These are phyloP conservation scores for Boletus barrowsii DNA, from an alignment of 768 basidiomycete genomes.

Conservation along the genomic window DNA sequence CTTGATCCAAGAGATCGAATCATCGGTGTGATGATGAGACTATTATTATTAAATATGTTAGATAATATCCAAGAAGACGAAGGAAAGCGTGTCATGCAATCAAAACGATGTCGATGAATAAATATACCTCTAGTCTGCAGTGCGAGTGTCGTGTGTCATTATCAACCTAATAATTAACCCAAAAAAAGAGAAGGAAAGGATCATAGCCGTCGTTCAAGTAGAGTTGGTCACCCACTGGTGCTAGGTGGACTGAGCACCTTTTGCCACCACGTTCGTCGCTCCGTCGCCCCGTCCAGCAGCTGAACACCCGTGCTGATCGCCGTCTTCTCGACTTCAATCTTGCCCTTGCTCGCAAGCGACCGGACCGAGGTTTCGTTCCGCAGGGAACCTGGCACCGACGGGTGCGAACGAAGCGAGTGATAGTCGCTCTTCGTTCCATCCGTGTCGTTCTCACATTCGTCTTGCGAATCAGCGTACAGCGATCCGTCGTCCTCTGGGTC, in stretches of 20 bases:
- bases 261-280: constrained; percentile 31
- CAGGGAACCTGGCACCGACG: constrained; percentile 24
- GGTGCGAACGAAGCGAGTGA: constrained; percentile 28
- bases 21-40: too few relatives aligned
- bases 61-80: too few relatives aligned
- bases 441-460: constrained; percentile 2
- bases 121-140: too few relatives aligned
- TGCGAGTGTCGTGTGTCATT: too few relatives aligned
- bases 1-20: too few relatives aligned
- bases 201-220: too few relatives aligned
- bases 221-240: background rate
- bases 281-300: constrained; percentile 3
- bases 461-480: constrained; percentile 23
- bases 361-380: constrained; percentile 17
- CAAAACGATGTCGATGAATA: background rate
- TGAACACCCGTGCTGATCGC: background rate
- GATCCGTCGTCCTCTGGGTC: constrained; percentile 18
- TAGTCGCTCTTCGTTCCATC: constrained; percentile 25
- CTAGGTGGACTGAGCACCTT: constrained; percentile 27
- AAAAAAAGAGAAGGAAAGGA: too few relatives aligned
- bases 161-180: too few relatives aligned
- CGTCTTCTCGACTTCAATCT: background rate
- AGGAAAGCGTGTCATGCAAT: too few relatives aligned
- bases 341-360: constrained; percentile 14
- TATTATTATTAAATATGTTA: too few relatives aligned